Evolutionary conservation across 1,284 basidiomycete species (phyloP), one percentile per base, ranked within the genome.

Genomic region (Earliella scabrosa): DNA sequence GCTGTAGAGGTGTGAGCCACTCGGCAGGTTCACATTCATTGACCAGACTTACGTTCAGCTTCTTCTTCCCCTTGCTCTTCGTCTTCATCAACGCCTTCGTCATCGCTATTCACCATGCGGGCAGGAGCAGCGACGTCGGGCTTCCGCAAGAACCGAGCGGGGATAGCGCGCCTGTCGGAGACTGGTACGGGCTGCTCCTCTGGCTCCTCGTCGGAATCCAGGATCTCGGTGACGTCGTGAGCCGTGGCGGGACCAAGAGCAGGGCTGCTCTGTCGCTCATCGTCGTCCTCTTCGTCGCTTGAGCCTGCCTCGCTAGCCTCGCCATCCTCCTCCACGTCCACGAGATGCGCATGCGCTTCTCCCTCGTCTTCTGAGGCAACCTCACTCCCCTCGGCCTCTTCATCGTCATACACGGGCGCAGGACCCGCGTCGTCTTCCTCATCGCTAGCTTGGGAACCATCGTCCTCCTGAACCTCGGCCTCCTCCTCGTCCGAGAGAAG

Each of bases 401-500:
- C 61, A n/a, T 59, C 57, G 21, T 61, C 50, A 10, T 45, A 43
- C 2, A 26, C 41, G 3, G 29, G 23, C n/a, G 35, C 31, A 16
- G 41, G 48, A 16, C 44, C 41, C 21, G 27, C 44, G 11, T 59
- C 58, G 3, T 58, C 44, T 10, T 59, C 54, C 2, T 56, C 43
- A 4, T 38, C 44, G 0, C 18, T 52, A 6, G 44, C 45, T 1
- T 50, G 52, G 7, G 29, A 26, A 6, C 36, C 32, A n/a, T 27
- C 46, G 2, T 48, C 52, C 11, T 20, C 48, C 4, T 58, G 41
- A 16, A 50, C 49, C 11, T 46, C 61, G n/a, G n/a, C n/a, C 18
- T 58, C 55, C 1, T 66, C 63, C 14, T 68, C 62, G 35, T 64
- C 65, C 2, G 68, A 69, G 26, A 64, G 58, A 2, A 69, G 53